Base-by-base conservation (phyloP, 176 grass and related monocot genomes). In the Oryza brachyantha region DNA sequence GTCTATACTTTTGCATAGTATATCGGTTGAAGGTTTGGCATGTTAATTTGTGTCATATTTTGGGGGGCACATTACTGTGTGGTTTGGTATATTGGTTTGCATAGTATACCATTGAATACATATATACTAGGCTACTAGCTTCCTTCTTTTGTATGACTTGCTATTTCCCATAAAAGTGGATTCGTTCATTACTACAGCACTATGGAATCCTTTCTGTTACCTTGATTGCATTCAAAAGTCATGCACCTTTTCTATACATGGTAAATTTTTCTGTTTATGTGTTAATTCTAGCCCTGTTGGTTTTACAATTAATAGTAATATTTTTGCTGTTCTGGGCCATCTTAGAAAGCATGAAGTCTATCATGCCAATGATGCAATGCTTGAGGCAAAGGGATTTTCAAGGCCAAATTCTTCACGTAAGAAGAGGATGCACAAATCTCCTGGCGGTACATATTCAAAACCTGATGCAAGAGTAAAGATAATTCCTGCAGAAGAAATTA, bases 401-500 rank as follows among this genome's bases (percentile, higher is more conserved):
- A 29, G 12, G 45, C 21, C 36, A 48, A 14, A 80, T 12, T 81
- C 40, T 75, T 70, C 57, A 54, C 13, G 72, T 71, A 76, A 76
- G 42, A 29, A 36, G 29, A 74, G 31, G 75, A 43, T 29, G 16
- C 28, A 61, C 36, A 86, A 60, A 79, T 78, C 35, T 65, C 79
- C 72, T 54, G 61, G 68, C 1, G 61, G 85, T 60, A 88, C 70
- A 68, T 72, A 75, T 78, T 74, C 37, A 79, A 90, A 87, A 65
- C 84, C 82, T 24, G 76, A 61, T 63, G 79, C 79, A 57, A 92
- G 88, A 84, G 76, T 92, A 13, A 92, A 94, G 27, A 29, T 82
- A 19, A 94, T 97, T 71, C 71, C 89, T 24, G 28, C 31, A 54
- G 84, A 87, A 86, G 91, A 90, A 26, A 62, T 94, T 28, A 81